phyloP scores from a whole-genome alignment of 2,329 filamentous ascomycete species.

The Trichoderma semiorbis region DNA sequence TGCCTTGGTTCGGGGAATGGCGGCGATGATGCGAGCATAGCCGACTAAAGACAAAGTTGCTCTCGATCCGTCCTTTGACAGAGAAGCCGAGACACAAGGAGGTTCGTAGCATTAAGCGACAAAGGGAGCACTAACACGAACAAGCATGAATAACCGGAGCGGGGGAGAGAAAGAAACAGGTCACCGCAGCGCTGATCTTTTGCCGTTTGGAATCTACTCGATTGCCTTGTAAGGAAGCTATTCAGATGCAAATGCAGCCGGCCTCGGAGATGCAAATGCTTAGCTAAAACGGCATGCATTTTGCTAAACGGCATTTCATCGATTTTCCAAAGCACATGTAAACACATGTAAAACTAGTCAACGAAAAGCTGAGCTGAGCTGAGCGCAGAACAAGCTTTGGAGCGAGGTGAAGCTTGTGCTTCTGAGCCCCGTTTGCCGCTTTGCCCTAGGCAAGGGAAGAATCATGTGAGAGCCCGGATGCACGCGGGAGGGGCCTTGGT shows the following conservation, averaged over 20 bases:
- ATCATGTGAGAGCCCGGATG: conserved; percentile 11
- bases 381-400: conserved; percentile 3
- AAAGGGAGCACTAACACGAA: not conserved
- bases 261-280: not conserved
- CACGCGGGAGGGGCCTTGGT: conserved; percentile 8
- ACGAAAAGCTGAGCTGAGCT: not conserved
- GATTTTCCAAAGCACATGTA: not conserved
- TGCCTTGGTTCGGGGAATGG: not conserved
- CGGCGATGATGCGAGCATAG: not conserved
- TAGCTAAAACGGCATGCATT: not conserved
- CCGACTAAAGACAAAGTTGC: not conserved
- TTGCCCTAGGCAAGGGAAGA: not conserved
- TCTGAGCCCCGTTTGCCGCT: not conserved
- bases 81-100: not conserved
- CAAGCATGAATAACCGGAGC: conserved; percentile 1
- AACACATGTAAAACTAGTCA: not conserved
- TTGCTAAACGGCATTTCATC: not conserved
- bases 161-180: not conserved
- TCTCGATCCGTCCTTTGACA: not conserved
- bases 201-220: not conserved
- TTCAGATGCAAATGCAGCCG: not conserved
- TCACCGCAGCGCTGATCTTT: conserved; percentile 7
- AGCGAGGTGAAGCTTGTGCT: not conserved
- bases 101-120: not conserved
- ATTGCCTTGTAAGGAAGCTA: conserved; percentile 6